Base-by-base conservation (phyloP, 129 eudicot species). In the Artemisia annua region DNA sequence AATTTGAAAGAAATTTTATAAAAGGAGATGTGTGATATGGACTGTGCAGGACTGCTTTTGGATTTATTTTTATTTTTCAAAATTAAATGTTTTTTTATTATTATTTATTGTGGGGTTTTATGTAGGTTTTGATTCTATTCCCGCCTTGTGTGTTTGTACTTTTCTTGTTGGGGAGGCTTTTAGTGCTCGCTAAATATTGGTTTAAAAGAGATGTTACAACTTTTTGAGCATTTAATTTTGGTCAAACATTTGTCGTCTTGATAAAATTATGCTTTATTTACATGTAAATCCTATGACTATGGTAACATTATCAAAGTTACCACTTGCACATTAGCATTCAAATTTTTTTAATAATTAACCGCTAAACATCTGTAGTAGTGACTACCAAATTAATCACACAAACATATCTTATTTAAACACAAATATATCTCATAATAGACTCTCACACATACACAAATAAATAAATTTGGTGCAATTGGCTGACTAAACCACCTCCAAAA, bases 121-220 rank as follows among this genome's bases (percentile, higher is more conserved):
- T 63, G 65, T 43, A 39, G 66, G 58, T 77, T 77, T 81, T 84
- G 75, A 72, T 75, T 75, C 28, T 44, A 71, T 87, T 87, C 94
- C 89, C 94, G 94, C 91, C 89, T 83, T 77, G 78, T 67, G 58
- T 53, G 43, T 64, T 81, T 67, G 78, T 75, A 69, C 70, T 54
- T n/a, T 22, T 75, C 30, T 64, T 63, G 48, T 53, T 65, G 58
- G 57, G 57, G 66, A 22, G 54, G 54, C 55, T 66, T 74, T 64
- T 63, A 75, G 54, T 52, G 63, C 18, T 64, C 9, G 51, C 51
- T 11, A 17, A 16, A 11, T 62, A 49, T 73, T 7, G 30, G 18
- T 48, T 73, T 22, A 67, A 67, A 56, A 48, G 10, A 56, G 43
- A 48, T 61, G 69, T 26, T 60, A 61, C 24, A 48, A 44, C 0